phyloP scores from a whole-genome alignment of 1,139 yeast species.

The Trichomonascaceae sp. region DNA sequence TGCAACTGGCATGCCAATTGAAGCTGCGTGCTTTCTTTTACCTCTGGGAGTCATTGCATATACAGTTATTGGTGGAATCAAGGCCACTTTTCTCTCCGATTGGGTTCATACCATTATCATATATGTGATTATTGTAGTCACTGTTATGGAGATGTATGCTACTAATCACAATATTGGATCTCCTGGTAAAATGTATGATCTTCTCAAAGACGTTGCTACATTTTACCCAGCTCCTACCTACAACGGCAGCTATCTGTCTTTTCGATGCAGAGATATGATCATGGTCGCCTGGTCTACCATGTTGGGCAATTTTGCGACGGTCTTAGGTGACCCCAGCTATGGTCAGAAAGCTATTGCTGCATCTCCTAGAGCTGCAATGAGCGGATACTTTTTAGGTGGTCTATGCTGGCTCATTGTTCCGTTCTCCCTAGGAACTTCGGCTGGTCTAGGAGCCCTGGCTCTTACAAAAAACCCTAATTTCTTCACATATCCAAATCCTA shows the following conservation, averaged over 20 bases:
- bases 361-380: conserved; percentile 71
- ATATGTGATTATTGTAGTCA: conserved; percentile 34
- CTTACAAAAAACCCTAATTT: conserved; percentile 59
- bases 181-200: conserved; percentile 74
- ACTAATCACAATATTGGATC: conserved; percentile 58
- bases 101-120: conserved; percentile 59
- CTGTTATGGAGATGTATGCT: conserved; percentile 39
- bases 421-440: conserved; percentile 66
- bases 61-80: conserved; percentile 79
- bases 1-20: conserved; percentile 73
- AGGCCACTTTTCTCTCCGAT: conserved; percentile 81
- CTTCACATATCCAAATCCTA: conserved; percentile 65
- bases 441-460: conserved; percentile 75
- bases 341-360: conserved; percentile 69
- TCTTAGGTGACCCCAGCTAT: conserved; percentile 22
- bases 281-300: conserved; percentile 26
- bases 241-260: conserved; percentile 52
- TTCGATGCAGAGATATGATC: conserved; percentile 64
- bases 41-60: conserved; percentile 77
- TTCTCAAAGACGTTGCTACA: conserved; percentile 50
- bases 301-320: conserved; percentile 27
- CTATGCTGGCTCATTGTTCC: conserved; percentile 87
- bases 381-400: conserved; percentile 82
- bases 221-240: conserved; percentile 62
- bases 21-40: conserved; percentile 69